A percentile compares a stretch with the other conserved stretches of the same genome.
phyloP scores from a whole-genome alignment of 2,329 filamentous ascomycete species.

The Fusarium siculi region DNA sequence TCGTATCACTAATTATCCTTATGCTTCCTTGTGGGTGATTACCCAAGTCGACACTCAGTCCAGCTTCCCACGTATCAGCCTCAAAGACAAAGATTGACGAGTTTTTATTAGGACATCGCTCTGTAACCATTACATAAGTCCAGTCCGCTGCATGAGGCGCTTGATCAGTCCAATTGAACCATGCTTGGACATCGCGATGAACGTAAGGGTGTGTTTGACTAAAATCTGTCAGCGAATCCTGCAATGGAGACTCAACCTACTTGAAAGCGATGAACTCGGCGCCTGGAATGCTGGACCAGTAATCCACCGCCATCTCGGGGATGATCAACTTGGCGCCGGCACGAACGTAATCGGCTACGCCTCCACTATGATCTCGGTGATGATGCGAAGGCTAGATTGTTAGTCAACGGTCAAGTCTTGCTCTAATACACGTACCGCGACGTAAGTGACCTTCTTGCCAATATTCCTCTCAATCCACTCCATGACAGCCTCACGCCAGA shows the following conservation, averaged over 20 bases:
- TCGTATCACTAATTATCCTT: too few species aligned
- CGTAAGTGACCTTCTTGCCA: conserved; percentile 8
- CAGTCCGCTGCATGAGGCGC: conserved; percentile 15
- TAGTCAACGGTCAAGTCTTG: fast-evolving
- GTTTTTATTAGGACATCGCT: not conserved
- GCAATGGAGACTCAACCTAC: not conserved
- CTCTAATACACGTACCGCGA: conserved; percentile 7
- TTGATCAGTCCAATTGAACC: conserved; percentile 25
- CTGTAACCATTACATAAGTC: conserved; percentile 20
- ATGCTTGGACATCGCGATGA: conserved; percentile 8
- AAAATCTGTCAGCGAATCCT: not conserved
- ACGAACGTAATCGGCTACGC: conserved; percentile 3
- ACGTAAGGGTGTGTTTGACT: conserved; percentile 23
- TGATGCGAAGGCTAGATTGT: conserved; percentile 23
- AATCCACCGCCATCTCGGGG: conserved; percentile 6
- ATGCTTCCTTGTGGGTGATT: too few species aligned
- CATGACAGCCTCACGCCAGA: conserved; percentile 2
- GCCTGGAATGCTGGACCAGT: conserved; percentile 15
- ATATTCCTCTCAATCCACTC: conserved; percentile 18
- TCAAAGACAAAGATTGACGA: not conserved
- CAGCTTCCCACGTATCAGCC: conserved; percentile 1
- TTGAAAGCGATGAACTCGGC: conserved; percentile 23
- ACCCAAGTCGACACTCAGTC: not conserved
- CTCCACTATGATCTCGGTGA: conserved; percentile 26
- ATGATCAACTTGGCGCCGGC: conserved; percentile 12